Evolutionary conservation across 2,329 filamentous ascomycete species (phyloP), one percentile per base, ranked within the genome.

Genomic region (Botrytis porri): DNA sequence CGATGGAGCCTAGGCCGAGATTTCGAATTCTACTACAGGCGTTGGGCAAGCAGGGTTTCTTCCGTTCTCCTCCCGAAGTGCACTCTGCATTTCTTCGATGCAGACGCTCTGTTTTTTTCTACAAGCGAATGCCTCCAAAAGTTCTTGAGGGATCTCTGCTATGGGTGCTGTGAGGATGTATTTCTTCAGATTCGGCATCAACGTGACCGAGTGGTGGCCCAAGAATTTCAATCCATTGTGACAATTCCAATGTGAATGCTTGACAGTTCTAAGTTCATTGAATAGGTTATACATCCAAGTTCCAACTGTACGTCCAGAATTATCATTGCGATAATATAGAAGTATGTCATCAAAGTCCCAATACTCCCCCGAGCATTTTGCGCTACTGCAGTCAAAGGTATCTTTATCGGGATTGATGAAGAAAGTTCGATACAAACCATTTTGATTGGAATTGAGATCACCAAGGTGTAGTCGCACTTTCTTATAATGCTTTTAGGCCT

Each of bases 351-450:
- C 12, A 39, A 37, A 25, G 4, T 8, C 0, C 22, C 35, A 61
- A n/a, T n/a, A 1, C 12, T n/a, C 5, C 16, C 12, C 2, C 10
- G 12, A 4, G 14, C n/a, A 14, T 12, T 10, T 4, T 14, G 20
- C 20, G 25, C 14, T 29, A 41, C 2, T 12, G 3, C 43, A 25
- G 29, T 25, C 22, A 14, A 64, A 64, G 20, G 48, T 64, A 29
- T 66, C 45, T 54, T 37, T 51, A 39, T 39, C 32, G 3, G 32
- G 22, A 8, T 37, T n/a, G 63, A 66, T 2, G 8, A 12, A 66
- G 22, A 66, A 51, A 51, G 29, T 66, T 37, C 41, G 39, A 64
- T 45, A 45, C 7, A 29, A 54, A 6, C 25, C 25, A 18, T 22
- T 29, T 54, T 3, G 32, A 12, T 3, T 10, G 12, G 20, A 18